Percentiles rank a stretch among this genome's conserved stretches.
These are phyloP conservation scores for Colletotrichum siamense DNA, from an alignment of 2,329 filamentous ascomycete species.

Conservation along the genomic window DNA sequence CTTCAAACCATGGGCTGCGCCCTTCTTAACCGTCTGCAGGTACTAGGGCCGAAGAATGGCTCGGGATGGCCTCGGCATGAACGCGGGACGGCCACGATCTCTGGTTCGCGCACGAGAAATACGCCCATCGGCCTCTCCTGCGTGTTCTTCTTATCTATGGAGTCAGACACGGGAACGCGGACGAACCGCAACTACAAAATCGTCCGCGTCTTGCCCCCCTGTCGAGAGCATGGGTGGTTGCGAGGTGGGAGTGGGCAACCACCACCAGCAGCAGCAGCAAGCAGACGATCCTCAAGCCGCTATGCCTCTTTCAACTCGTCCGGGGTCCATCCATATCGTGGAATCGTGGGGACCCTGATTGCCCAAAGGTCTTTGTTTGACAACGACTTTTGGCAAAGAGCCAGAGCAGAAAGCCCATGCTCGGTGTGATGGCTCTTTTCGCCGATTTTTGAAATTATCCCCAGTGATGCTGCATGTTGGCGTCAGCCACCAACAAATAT, in stretches of 20 bases:
- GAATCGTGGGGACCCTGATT: slow-evolving; percentile 17
- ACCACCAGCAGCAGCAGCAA: neutral
- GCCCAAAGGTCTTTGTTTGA: neutral
- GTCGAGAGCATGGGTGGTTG: neutral
- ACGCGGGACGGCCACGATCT: neutral
- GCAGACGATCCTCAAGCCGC: slow-evolving; percentile 3
- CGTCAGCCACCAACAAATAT: neutral
- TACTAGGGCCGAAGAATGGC: neutral
- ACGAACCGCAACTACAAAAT: slow-evolving; percentile 7
- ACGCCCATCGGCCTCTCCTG: neutral
- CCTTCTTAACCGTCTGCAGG: neutral
- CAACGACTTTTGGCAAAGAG: neutral
- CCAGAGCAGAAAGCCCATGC: neutral
- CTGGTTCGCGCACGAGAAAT: slow-evolving; percentile 1
- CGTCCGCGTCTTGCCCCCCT: neutral
- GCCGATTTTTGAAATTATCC: neutral
- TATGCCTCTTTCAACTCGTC: slow-evolving; percentile 4
- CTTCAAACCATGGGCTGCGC: neutral
- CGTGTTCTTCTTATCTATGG: slow-evolving; percentile 15
- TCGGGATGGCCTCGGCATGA: neutral
- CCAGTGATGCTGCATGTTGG: neutral
- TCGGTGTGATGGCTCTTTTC: neutral
- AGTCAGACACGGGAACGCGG: slow-evolving; percentile 2
- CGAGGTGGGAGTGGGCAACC: neutral
- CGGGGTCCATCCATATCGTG: slow-evolving; percentile 8